Evolutionary conservation across 192 early-diverging fungal species (phyloP), one percentile per base, ranked within the genome.

Genomic region (Funneliformis mosseae): DNA sequence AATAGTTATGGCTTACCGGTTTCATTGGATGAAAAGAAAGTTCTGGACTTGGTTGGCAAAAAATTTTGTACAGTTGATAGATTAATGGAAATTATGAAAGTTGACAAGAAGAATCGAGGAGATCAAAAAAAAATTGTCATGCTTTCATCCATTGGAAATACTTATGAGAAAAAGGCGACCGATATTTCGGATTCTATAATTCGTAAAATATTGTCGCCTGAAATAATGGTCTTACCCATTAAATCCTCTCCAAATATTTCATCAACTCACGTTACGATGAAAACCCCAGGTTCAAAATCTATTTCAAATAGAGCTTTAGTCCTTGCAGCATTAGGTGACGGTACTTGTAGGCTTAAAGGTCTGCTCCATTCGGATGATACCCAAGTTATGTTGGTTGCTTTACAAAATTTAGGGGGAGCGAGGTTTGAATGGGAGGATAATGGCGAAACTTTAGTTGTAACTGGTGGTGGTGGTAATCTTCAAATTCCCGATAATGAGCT

Each of bases 61-160:
- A 85, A 86, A 27, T 85, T 88, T 74, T 90, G 94, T 82, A 83
- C 90, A 70, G 95, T 96, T 5, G 97, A 96, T 70, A 87, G 90
- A 81, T 86, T 99, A 70, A 88, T 99, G 93, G 91, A 94, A 45
- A 89, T 97, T 80, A 96, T 98, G 94, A 85, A 92, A 18, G 92
- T 99, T 12, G 98, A 99, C 84, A 99, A 98, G 87, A 99, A 99
- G 88, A 99, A 93, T 63, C 90, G 94, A 78, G 98, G 97, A 50
- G 89, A 92, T 71, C 90, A 94, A 82, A 98, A 98, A 84, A 93
- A 93, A 64, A 90, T 99, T 38, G 98, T 98, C 25, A 84, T 99
- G 81, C 87, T 98, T 8, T 85, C 90, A 14, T 86, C 87, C 18
- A 96, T 99, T 70, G 98, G 98, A 46, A 89, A 91, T 77, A 96